Evolutionary conservation across 2,329 filamentous ascomycete genomes (phyloP).

Genomic region (Metarhizium brunneum): DNA sequence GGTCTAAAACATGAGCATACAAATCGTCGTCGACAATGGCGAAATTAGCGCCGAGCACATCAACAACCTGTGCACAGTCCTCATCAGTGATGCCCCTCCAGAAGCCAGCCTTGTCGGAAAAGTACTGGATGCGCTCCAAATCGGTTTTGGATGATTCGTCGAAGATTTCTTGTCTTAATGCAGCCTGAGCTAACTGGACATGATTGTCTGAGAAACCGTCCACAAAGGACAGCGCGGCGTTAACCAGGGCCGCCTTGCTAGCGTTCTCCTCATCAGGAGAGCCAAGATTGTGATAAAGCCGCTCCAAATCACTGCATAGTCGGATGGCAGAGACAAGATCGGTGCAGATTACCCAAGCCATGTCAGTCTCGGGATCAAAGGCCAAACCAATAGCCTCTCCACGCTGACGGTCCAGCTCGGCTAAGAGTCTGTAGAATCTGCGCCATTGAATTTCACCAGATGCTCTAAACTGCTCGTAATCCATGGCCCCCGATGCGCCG

Average conservation of each 20-base stretch:
- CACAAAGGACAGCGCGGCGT: slow-evolving; percentile 60
- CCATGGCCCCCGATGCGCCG: slow-evolving; percentile 53
- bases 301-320: slow-evolving; percentile 69
- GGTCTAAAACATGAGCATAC: slow-evolving; percentile 40
- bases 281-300: slow-evolving; percentile 59
- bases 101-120: slow-evolving; percentile 73
- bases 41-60: slow-evolving; percentile 57
- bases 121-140: slow-evolving; percentile 63
- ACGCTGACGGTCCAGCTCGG: slow-evolving; percentile 78
- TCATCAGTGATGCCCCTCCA: slow-evolving; percentile 74
- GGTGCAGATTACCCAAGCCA: slow-evolving; percentile 78
- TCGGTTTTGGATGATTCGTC: slow-evolving; percentile 62
- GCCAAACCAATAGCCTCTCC: slow-evolving; percentile 73
- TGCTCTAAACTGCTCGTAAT: slow-evolving; percentile 65
- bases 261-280: slow-evolving; percentile 42
- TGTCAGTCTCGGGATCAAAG: slow-evolving; percentile 59
- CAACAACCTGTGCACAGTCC: slow-evolving; percentile 60
- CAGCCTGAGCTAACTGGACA: slow-evolving; percentile 55
- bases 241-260: slow-evolving; percentile 53
- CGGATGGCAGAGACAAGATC: slow-evolving; percentile 74
- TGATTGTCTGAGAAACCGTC: slow-evolving; percentile 62
- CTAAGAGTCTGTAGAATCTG: slow-evolving; percentile 75
- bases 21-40: slow-evolving; percentile 46
- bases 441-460: slow-evolving; percentile 81
- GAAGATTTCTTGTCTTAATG: slow-evolving; percentile 64